Evolutionary conservation across 164 flowering plant genomes (phyloP).

Genomic region (Aristolochia fimbriata): DNA sequence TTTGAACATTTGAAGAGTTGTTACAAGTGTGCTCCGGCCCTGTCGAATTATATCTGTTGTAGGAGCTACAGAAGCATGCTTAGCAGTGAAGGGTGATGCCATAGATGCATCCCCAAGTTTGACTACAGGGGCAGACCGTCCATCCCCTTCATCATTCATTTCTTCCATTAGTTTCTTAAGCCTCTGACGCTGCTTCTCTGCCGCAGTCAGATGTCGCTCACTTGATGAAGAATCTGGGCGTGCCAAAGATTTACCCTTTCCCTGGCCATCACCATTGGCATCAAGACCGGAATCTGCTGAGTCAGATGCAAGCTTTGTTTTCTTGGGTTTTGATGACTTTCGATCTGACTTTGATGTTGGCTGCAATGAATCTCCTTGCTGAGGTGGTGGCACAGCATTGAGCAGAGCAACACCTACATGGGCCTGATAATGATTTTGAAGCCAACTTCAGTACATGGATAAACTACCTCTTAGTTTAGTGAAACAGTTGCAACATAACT

Average conservation of each 20-base stretch:
- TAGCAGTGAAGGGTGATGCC: slow-evolving; percentile 98
- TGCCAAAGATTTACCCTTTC: slow-evolving; percentile 29
- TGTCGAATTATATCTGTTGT: slow-evolving; percentile 91
- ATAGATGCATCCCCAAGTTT: slow-evolving; percentile 97
- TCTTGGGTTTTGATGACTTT: slow-evolving; percentile 49
- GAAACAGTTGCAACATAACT: no score
- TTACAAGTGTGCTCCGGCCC: slow-evolving; percentile 93
- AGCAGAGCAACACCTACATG: slow-evolving; percentile 92
- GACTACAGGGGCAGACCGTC: slow-evolving; percentile 69
- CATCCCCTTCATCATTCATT: slow-evolving; percentile 81
- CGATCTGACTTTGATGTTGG: slow-evolving; percentile 43
- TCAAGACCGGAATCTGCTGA: slow-evolving; percentile 16
- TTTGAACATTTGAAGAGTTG: slow-evolving; percentile 98
- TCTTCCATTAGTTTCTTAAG: slow-evolving; percentile 82
- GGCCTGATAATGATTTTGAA: slow-evolving; percentile 38
- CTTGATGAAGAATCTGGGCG: slow-evolving; percentile 28
- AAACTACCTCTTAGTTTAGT: no score
- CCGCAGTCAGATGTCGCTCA: slow-evolving; percentile 60
- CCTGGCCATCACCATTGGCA: slow-evolving; percentile 37
- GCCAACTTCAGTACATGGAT: background rate
- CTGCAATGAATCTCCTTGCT: slow-evolving; percentile 35
- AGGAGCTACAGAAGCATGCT: slow-evolving; percentile 93
- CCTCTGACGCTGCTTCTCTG: slow-evolving; percentile 64
- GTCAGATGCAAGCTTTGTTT: slow-evolving; percentile 29
- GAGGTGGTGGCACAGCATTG: slow-evolving; percentile 66